These are phyloP conservation scores for Alternaria gansuensis DNA, from an alignment of 2,329 filamentous ascomycete genomes.

Conservation along the genomic window DNA sequence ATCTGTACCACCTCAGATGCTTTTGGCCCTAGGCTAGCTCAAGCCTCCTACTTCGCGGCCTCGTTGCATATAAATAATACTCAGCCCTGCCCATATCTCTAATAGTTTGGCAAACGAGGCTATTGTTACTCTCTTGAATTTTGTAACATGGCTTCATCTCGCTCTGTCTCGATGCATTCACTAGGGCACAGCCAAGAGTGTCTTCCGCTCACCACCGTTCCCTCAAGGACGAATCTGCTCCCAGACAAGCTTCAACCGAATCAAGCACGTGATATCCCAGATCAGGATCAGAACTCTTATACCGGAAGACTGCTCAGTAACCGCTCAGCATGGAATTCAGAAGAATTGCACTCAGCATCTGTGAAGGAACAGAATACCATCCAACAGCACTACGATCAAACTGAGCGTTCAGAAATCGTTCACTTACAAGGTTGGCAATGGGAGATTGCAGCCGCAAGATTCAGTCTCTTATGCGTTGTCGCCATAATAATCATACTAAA, in stretches of 20 bases:
- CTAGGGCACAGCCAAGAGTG: not conserved
- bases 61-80: not conserved
- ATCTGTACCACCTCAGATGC: not conserved
- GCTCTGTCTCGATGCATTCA: not conserved
- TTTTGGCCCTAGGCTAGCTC: not conserved
- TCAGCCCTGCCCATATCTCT: not conserved
- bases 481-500: conserved; percentile 12
- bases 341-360: not conserved
- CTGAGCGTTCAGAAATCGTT: not conserved
- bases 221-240: not conserved
- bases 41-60: not conserved
- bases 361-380: not conserved
- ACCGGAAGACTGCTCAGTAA: not conserved
- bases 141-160: not conserved
- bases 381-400: not conserved
- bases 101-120: not conserved
- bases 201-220: not conserved
- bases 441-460: conserved; percentile 17
- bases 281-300: not conserved
- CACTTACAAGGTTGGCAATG: conserved; percentile 18
- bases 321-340: not conserved
- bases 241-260: not conserved
- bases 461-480: conserved; percentile 12
- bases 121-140: not conserved
- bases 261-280: not conserved